A percentile compares a stretch with the other conserved stretches of the same genome.
Conservation (phyloP, 2,329 filamentous ascomycete species). For the Epichloe sibirici region DNA sequence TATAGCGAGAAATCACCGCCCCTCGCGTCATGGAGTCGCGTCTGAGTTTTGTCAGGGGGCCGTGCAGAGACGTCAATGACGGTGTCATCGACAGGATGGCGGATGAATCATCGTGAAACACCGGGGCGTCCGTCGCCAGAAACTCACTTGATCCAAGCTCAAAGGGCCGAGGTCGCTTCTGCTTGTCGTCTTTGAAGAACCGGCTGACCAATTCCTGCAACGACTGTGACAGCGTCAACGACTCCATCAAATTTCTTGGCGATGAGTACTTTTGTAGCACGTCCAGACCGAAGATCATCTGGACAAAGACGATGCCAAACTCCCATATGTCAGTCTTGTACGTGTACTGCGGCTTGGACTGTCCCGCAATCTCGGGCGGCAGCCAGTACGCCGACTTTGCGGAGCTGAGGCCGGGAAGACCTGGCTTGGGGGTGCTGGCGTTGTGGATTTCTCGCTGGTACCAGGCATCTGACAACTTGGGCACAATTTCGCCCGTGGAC, state of each 20-base stretch:
- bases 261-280: slow-evolving; percentile 67
- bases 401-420: slow-evolving; percentile 40
- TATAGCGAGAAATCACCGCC: slow-evolving; percentile 57
- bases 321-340: slow-evolving; percentile 92
- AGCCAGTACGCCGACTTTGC: slow-evolving; percentile 74
- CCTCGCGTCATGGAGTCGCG: slow-evolving; percentile 49
- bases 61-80: slow-evolving; percentile 28
- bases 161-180: slow-evolving; percentile 75
- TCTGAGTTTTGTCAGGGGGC: slow-evolving; percentile 37
- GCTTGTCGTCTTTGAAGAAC: slow-evolving; percentile 75
- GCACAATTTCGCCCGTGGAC: slow-evolving; percentile 52
- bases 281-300: slow-evolving; percentile 85
- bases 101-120: slow-evolving; percentile 36
- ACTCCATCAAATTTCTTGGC: slow-evolving; percentile 60
- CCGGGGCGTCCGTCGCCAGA: slow-evolving; percentile 50
- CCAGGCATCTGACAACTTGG: slow-evolving; percentile 63
- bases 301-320: slow-evolving; percentile 77
- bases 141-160: slow-evolving; percentile 54
- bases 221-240: slow-evolving; percentile 58
- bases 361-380: slow-evolving; percentile 60
- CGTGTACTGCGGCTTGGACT: slow-evolving; percentile 49
- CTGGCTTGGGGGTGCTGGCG: slow-evolving; percentile 40
- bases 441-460: slow-evolving; percentile 58
- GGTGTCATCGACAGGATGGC: slow-evolving; percentile 29
- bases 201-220: slow-evolving; percentile 70